Conservation (phyloP, 148 eudicot species). For the Diospyros lotus region DNA sequence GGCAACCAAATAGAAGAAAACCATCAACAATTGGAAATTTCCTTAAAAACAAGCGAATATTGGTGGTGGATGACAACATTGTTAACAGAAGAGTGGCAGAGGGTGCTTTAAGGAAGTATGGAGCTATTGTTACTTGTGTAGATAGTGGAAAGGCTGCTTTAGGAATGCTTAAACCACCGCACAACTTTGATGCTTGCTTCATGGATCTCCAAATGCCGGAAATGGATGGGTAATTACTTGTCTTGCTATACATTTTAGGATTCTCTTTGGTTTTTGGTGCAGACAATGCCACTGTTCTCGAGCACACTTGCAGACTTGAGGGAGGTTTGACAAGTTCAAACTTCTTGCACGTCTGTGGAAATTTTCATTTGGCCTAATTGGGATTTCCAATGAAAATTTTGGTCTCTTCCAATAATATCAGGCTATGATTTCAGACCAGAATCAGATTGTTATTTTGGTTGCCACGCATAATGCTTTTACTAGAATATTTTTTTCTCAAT, state of each 20-base stretch:
- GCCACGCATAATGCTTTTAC: neutral
- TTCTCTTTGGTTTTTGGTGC: neutral
- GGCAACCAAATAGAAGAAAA: constrained; percentile 30
- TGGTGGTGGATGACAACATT: constrained; percentile 85
- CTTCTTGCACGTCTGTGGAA: neutral
- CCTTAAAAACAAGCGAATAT: constrained; percentile 51
- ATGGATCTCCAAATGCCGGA: constrained; percentile 99
- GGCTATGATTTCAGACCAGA: neutral
- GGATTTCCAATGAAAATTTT: neutral
- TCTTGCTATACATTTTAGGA: neutral
- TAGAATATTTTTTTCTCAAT: neutral
- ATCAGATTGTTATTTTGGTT: neutral
- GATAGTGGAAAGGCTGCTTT: constrained; percentile 83
- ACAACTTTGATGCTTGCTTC: constrained; percentile 83
- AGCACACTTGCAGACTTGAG: neutral
- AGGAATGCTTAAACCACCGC: constrained; percentile 63
- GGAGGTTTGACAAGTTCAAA: neutral
- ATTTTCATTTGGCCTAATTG: neutral
- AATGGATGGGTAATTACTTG: constrained; percentile 80
- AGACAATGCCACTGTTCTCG: neutral
- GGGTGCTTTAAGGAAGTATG: constrained; percentile 83
- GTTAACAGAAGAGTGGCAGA: constrained; percentile 88
- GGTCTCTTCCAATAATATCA: neutral
- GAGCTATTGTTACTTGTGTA: constrained; percentile 83
- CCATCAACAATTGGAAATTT: constrained; percentile 41